Base-by-base conservation (phyloP, 306 rosid genomes). In the Heteromeles arbutifolia region DNA sequence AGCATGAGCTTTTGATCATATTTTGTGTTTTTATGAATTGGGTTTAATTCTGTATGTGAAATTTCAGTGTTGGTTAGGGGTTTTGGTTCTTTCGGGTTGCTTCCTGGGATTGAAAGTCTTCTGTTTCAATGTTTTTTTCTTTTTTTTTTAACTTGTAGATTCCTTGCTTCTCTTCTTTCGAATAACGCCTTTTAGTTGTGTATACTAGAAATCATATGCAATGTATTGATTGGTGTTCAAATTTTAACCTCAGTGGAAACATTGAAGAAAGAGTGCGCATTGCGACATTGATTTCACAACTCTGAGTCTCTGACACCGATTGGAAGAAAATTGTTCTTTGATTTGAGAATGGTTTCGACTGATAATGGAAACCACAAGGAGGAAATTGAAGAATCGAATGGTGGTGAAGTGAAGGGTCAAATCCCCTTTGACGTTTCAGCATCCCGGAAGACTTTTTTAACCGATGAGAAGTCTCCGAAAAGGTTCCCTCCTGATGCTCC, bases 331-430 rank as follows among this genome's bases (percentile, higher is more conserved):
- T 57, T 24, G 21, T 15, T 63, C 41, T 57, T 70, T 25, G 65
- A 8, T 39, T 72, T 54, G 70, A 85, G 74, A 78, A 95, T 95
- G 97, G 81, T 58, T 75, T 78, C 82, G 18, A 76, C 80, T 78
- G 86, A 83, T 69, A 82, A 84, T 50, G 90, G 88, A 63, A 82
- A 64, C 31, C 70, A 66, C 70, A 83, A 84, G 34, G 88, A 41
- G 75, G 96, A 92, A 74, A 87, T 87, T 71, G 80, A 82, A 81
- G 87, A 81, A 73, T 79, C 84, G 54, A 84, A 65, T 76, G 84
- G 67, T 65, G 69, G 72, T 67, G 78, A 84, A 81, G 80, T 63
- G 69, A 86, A 81, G 66, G 88, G 72, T 56, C 75, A 79, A 43
- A 72, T 69, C 54, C 84, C 93, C 29, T 59, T 85, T 43, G 83